These are phyloP conservation scores for Pseudohyphozyma bogoriensis DNA, from an alignment of 768 basidiomycete genomes.

Conservation along the genomic window DNA sequence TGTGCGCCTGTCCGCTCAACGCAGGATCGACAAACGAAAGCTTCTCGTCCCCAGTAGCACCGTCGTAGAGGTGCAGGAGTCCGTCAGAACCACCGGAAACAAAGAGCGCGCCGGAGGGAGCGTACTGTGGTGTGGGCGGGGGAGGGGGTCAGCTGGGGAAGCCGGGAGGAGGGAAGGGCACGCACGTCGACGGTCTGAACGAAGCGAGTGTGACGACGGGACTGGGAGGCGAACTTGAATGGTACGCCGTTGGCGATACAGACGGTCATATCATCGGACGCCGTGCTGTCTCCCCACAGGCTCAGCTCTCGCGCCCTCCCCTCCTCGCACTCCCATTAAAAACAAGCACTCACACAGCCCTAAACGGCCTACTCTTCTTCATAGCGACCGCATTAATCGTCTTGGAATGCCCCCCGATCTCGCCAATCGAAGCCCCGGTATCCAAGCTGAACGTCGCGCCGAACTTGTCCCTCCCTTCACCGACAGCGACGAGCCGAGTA, in stretches of 20 bases:
- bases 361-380: conserved; percentile 12
- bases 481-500: conserved; percentile 84
- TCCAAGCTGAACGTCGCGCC: conserved; percentile 39
- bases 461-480: conserved; percentile 55
- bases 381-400: conserved; percentile 36
- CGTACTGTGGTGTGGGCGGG: conserved; percentile 40
- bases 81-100: conserved; percentile 88
- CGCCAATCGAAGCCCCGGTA: conserved; percentile 54
- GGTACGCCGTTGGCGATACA: conserved; percentile 48
- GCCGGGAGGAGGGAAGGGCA: neutral
- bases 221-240: conserved; percentile 54
- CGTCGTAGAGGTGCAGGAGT: conserved; percentile 83
- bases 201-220: conserved; percentile 68
- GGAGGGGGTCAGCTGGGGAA: neutral
- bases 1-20: conserved; percentile 2
- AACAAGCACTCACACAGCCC: conserved; percentile 8
- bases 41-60: conserved; percentile 72
- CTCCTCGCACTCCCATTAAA: neutral
- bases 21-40: conserved; percentile 45
- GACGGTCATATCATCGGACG: conserved; percentile 22
- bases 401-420: conserved; percentile 82
- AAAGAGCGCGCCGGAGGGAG: conserved; percentile 73
- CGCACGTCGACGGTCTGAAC: conserved; percentile 66
- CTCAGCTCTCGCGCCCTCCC: neutral
- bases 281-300: too few species aligned